Evolutionary conservation across 192 early-diverging fungal genomes (phyloP).

Genomic region (Backusella sp.): DNA sequence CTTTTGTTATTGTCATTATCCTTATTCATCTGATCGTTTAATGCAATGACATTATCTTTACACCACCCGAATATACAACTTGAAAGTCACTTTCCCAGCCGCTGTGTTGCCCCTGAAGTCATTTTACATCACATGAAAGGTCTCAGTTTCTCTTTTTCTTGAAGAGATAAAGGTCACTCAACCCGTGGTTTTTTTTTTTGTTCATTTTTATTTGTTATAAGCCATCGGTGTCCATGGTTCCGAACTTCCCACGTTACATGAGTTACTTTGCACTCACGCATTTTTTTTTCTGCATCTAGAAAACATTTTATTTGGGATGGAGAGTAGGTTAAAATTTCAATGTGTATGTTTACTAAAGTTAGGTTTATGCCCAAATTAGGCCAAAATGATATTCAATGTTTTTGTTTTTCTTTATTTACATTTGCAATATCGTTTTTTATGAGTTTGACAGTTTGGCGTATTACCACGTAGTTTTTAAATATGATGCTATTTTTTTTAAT

Average conservation of each 20-base stretch:
- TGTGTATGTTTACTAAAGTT: neutral
- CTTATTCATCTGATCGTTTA: neutral
- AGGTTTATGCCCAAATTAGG: neutral
- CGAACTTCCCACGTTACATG: neutral
- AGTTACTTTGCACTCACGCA: neutral
- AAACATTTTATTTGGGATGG: neutral
- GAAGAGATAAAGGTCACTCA: neutral
- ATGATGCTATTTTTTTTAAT: neutral
- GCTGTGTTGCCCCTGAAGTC: neutral
- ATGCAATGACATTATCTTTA: slow-evolving; percentile 3
- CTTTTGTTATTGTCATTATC: neutral
- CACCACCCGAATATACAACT: neutral
- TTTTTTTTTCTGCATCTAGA: neutral
- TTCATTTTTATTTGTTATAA: neutral
- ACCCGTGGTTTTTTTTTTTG: neutral
- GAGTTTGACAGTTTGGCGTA: neutral
- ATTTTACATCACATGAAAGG: neutral
- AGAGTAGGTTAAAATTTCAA: neutral
- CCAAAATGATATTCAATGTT: neutral
- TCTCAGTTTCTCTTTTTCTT: neutral
- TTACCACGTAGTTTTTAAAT: neutral
- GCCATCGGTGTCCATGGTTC: neutral
- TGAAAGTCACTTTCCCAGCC: neutral
- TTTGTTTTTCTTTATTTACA: neutral
- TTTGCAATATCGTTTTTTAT: neutral